These are phyloP conservation scores for Cercospora sp. DNA, from an alignment of 2,329 filamentous ascomycete species.

Conservation along the genomic window DNA sequence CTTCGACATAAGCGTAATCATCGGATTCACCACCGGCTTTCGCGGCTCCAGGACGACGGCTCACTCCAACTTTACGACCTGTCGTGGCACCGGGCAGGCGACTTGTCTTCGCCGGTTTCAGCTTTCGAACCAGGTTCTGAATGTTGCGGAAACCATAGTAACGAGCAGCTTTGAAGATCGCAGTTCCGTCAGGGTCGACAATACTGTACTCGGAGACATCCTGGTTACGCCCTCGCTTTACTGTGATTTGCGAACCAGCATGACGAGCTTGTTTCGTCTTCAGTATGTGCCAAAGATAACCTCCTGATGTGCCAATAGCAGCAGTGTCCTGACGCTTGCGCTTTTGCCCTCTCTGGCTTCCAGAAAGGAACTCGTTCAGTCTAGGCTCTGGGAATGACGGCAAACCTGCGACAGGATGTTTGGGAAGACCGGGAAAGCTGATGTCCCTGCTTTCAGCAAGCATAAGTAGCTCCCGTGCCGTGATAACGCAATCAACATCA, in stretches of 20 bases:
- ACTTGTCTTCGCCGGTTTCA: slow-evolving; percentile 77
- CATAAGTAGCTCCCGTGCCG: slow-evolving; percentile 89
- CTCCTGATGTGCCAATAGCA: slow-evolving; percentile 77
- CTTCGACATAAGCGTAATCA: slow-evolving; percentile 92
- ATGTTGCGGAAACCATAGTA: slow-evolving; percentile 99
- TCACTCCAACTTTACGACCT: slow-evolving; percentile 53
- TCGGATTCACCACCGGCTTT: slow-evolving; percentile 38
- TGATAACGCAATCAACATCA: slow-evolving; percentile 98
- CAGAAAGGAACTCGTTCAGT: slow-evolving; percentile 74
- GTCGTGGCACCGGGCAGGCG: slow-evolving; percentile 71
- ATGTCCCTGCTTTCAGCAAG: slow-evolving; percentile 78
- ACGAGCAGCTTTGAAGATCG: slow-evolving; percentile 75
- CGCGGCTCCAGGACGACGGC: slow-evolving; percentile 39
- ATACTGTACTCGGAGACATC: slow-evolving; percentile 88
- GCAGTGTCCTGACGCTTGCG: slow-evolving; percentile 40
- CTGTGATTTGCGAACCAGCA: slow-evolving; percentile 69
- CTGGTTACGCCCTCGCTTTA: slow-evolving; percentile 76
- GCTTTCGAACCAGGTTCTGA: slow-evolving; percentile 88
- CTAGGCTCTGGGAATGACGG: slow-evolving; percentile 70
- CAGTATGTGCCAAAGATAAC: slow-evolving; percentile 83
- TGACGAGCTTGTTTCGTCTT: slow-evolving; percentile 69
- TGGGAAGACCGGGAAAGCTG: slow-evolving; percentile 71
- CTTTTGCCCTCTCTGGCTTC: slow-evolving; percentile 50
- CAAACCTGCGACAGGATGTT: slow-evolving; percentile 52
- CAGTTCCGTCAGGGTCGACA: slow-evolving; percentile 47